These are phyloP conservation scores for Plicaturopsis crispa DNA, from an alignment of 768 basidiomycete genomes.

Conservation along the genomic window DNA sequence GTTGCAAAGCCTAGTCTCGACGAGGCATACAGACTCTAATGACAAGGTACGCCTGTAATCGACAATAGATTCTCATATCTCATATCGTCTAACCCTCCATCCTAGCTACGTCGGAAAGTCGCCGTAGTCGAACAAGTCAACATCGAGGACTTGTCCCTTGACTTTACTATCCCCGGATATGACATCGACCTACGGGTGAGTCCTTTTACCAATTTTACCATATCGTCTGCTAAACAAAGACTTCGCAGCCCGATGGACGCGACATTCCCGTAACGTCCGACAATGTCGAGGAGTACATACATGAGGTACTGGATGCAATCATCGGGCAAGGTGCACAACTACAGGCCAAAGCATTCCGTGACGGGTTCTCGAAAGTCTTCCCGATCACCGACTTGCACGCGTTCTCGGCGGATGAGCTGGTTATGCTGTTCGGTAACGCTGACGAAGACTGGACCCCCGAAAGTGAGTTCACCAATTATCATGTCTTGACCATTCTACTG, in stretches of 20 bases:
- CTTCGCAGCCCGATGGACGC: slow-evolving; percentile 62
- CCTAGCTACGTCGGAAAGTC: slow-evolving; percentile 47
- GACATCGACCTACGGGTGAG: slow-evolving; percentile 84
- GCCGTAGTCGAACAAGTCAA: slow-evolving; percentile 53
- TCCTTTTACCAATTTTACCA: slow-evolving; percentile 1
- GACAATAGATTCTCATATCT: not conserved
- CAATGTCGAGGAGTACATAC: slow-evolving; percentile 86
- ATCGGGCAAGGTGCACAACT: slow-evolving; percentile 70
- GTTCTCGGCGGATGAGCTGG: slow-evolving; percentile 92
- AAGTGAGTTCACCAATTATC: slow-evolving; percentile 58
- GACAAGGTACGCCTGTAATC: slow-evolving; percentile 42
- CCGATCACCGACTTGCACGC: slow-evolving; percentile 84
- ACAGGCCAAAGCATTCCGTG: slow-evolving; percentile 87
- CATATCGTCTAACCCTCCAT: slow-evolving; percentile 4
- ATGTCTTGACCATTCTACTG: slow-evolving; percentile 2
- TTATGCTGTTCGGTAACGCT: slow-evolving; percentile 90
- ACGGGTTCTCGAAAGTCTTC: slow-evolving; percentile 96
- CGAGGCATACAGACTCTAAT: slow-evolving; percentile 29
- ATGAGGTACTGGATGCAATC: slow-evolving; percentile 82
- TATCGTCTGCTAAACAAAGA: not conserved
- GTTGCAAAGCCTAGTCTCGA: slow-evolving; percentile 58
- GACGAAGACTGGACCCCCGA: slow-evolving; percentile 97
- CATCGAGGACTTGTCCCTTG: slow-evolving; percentile 84
- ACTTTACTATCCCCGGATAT: slow-evolving; percentile 96
- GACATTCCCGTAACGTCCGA: slow-evolving; percentile 76